These are phyloP conservation scores for Fusarium decemcellulare DNA, from an alignment of 2,329 filamentous ascomycete genomes.

Conservation along the genomic window DNA sequence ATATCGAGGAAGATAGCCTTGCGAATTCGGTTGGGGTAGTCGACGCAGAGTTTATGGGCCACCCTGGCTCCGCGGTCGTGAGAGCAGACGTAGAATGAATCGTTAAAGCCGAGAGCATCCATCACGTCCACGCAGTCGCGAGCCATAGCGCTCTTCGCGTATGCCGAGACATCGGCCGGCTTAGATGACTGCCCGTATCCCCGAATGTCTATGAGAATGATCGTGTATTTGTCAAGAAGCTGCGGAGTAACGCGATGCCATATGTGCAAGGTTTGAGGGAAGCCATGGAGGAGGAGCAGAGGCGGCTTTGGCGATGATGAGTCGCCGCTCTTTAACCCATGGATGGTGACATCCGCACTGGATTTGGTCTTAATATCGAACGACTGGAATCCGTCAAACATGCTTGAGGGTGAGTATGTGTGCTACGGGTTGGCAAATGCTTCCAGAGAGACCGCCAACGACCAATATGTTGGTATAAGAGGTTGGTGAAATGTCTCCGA, in stretches of 20 bases:
- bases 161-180: conserved; percentile 52
- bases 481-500: not conserved
- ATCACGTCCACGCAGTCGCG: conserved; percentile 62
- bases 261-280: conserved; percentile 66
- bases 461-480: not conserved
- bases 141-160: conserved; percentile 66
- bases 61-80: conserved; percentile 72
- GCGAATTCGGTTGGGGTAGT: conserved; percentile 57
- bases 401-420: conserved; percentile 28
- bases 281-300: conserved; percentile 66
- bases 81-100: conserved; percentile 63
- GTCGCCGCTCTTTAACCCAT: conserved; percentile 56
- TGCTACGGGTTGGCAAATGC: not conserved
- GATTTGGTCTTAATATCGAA: conserved; percentile 57
- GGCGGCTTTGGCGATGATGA: conserved; percentile 52
- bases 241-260: conserved; percentile 63
- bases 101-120: conserved; percentile 55
- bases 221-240: conserved; percentile 56
- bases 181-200: conserved; percentile 67
- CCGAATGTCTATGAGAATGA: conserved; percentile 64
- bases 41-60: conserved; percentile 67
- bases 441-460: not conserved
- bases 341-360: conserved; percentile 57
- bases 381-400: conserved; percentile 57
- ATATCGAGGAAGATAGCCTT: conserved; percentile 66